These are phyloP conservation scores for Auxenochlorella pyrenoidosa DNA, from an alignment of 139 green algal species.

Conservation along the genomic window DNA sequence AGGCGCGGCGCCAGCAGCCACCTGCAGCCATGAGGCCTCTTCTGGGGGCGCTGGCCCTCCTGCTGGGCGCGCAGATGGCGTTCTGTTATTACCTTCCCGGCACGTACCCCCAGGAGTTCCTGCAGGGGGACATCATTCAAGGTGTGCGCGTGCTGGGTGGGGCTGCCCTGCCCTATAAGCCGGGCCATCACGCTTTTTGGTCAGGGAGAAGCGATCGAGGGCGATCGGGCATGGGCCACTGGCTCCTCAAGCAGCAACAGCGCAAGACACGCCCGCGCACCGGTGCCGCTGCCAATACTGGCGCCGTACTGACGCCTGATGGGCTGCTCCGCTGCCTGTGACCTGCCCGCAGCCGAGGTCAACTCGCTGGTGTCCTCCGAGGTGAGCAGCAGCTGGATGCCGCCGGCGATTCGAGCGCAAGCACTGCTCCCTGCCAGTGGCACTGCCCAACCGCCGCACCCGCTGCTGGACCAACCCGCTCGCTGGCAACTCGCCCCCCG, in stretches of 20 bases:
- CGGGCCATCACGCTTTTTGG: background rate
- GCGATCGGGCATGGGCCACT: no score
- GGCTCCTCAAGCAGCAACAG: no score
- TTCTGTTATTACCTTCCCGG: background rate
- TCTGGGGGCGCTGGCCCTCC: background rate
- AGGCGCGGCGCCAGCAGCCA: no score
- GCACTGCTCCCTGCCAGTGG: background rate
- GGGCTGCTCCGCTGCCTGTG: background rate
- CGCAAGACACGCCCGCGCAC: no score
- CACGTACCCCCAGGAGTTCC: slow-evolving; percentile 85
- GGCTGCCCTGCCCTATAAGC: background rate
- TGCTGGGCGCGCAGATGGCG: background rate
- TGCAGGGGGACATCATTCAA: slow-evolving; percentile 57
- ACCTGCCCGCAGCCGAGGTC: slow-evolving; percentile 63
- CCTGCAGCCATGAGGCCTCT: background rate
- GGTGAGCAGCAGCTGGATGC: slow-evolving; percentile 59
- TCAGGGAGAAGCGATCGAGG: no score
- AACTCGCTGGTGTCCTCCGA: slow-evolving; percentile 92
- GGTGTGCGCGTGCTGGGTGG: slow-evolving; percentile 45
- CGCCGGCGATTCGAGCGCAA: background rate
- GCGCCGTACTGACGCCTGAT: background rate
- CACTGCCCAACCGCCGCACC: background rate
- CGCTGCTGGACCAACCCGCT: background rate
- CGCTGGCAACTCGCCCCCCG: slow-evolving; percentile 46
- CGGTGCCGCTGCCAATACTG: background rate